Evolutionary conservation across 2,329 filamentous ascomycete genomes (phyloP).

Genomic region (Dactylellina cionopaga): DNA sequence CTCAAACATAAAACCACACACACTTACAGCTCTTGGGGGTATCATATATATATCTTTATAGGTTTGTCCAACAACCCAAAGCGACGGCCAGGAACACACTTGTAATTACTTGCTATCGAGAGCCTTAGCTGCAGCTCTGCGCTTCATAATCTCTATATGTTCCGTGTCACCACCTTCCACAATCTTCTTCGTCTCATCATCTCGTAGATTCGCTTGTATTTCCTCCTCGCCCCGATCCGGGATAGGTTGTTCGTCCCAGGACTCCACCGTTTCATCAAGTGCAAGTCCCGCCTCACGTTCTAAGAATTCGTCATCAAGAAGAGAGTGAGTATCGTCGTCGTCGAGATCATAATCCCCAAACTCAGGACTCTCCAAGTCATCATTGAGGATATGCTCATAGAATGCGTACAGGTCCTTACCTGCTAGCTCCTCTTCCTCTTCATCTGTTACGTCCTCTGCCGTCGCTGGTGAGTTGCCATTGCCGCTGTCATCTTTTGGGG

Average conservation of each 20-base stretch:
- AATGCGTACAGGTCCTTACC: slow-evolving; percentile 49
- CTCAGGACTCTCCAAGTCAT: slow-evolving; percentile 27
- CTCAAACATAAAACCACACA: neutral
- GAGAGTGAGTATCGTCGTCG: slow-evolving; percentile 33
- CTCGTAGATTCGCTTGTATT: neutral
- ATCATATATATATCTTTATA: neutral
- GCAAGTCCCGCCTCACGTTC: slow-evolving; percentile 35
- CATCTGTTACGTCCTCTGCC: neutral
- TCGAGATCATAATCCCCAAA: slow-evolving; percentile 22
- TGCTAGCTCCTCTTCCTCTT: slow-evolving; percentile 31
- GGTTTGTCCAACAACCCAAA: no score
- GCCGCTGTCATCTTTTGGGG: neutral
- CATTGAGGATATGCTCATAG: slow-evolving; percentile 43
- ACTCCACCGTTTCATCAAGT: slow-evolving; percentile 17
- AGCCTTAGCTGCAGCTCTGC: neutral
- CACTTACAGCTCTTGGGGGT: neutral
- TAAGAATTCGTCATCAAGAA: slow-evolving; percentile 29
- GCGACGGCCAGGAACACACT: no score
- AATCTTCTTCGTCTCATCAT: neutral
- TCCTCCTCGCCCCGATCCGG: neutral
- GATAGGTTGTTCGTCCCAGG: slow-evolving; percentile 17
- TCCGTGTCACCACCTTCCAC: slow-evolving; percentile 8
- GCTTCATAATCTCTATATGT: slow-evolving; percentile 4
- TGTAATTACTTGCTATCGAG: no score
- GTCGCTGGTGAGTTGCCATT: neutral